Evolutionary conservation across 768 basidiomycete species (phyloP), one percentile per base, ranked within the genome.

Genomic region (Kwoniella europaea): DNA sequence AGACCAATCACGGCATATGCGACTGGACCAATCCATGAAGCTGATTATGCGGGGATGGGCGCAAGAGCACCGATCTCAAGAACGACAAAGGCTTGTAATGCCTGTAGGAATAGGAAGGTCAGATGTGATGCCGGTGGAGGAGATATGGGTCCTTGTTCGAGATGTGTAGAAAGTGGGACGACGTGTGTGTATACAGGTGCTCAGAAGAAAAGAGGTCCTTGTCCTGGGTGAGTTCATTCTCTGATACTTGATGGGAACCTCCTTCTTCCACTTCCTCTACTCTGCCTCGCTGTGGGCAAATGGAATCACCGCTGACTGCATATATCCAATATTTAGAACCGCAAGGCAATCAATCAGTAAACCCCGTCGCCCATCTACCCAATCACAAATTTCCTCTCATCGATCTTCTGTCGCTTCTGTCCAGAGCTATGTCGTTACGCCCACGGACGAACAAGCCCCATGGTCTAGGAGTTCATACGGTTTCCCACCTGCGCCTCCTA

Each of bases 21-120:
- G 4, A 68, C 67, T 20, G 65, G 65, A 35, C 71, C 65, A 20
- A 59, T 67, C 20, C 60, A 58, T 27, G 62, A 67, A n/a, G 46
- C 58, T 16, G 62, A 63, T 16, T 72, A 72, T 56, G 63, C 63
- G 15, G 64, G 29, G 9, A 71, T 73, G 35, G 76, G 77, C 1
- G 74, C 73, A 12, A 62, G 82, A 52, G 78, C 77, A 15, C 82
- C 82, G 1, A 83, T 83, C 20, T 79, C 76, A 18, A 69, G 82
- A 4, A 82, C 80, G 0, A 83, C 82, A 16, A 83, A 83, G 55
- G 82, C 82, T 16, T 83, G 82, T 67, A 83, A 83, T 63, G 79
- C 82, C 16, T 83, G 82, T 60, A 55, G 82, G 43, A 71, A 68
- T 53, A 59, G 82, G 6, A 83, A 83, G 64, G 82, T 83, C 2